These are phyloP conservation scores for Megacollybia marginata DNA, from an alignment of 768 basidiomycete genomes.

Conservation along the genomic window DNA sequence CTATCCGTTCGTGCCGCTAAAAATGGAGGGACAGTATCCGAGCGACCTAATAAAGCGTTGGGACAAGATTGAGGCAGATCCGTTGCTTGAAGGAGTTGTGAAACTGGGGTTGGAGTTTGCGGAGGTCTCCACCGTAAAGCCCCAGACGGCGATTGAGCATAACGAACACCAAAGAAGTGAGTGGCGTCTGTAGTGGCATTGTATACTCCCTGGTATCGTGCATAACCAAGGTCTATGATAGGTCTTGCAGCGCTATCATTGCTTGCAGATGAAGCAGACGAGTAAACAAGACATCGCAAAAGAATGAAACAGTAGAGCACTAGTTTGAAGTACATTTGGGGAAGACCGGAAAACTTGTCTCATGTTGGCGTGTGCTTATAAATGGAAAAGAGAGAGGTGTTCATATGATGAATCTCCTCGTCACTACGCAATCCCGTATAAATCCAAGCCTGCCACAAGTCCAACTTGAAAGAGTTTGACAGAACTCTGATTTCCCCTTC, in stretches of 20 bases:
- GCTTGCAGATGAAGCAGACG: no score
- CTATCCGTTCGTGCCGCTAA: neutral
- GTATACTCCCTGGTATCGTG: slow-evolving; percentile 9
- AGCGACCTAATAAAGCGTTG: neutral
- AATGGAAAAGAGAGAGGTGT: no score
- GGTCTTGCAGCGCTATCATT: neutral
- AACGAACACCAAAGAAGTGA: slow-evolving; percentile 3
- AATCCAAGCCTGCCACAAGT: no score
- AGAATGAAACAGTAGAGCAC: no score
- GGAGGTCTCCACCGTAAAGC: neutral
- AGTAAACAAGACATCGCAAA: no score
- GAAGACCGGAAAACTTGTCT: no score
- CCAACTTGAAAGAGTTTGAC: no score
- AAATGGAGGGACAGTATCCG: neutral
- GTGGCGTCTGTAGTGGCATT: slow-evolving; percentile 6
- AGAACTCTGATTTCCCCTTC: no score
- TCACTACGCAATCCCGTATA: no score
- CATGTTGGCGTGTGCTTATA: no score
- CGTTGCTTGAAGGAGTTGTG: neutral
- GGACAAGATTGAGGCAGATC: neutral
- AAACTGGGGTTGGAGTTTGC: neutral
- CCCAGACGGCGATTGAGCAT: neutral
- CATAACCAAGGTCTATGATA: slow-evolving; percentile 14
- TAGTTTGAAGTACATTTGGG: no score
- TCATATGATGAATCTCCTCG: no score